phyloP scores from a whole-genome alignment of 352 stramenopile species.

The Saprolegnia parasitica region DNA sequence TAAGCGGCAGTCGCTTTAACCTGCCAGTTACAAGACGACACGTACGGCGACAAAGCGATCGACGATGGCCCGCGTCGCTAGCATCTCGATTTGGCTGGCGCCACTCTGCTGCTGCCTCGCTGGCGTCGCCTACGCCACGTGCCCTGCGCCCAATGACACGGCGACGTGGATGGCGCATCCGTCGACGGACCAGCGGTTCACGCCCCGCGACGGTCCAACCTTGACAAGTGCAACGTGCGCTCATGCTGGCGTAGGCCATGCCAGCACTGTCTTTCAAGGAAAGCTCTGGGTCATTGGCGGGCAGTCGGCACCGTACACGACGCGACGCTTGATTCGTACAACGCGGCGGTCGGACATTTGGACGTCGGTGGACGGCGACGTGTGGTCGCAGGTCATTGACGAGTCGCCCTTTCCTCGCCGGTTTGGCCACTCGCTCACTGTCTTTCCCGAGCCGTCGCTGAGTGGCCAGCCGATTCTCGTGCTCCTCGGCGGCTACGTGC shows the following conservation, averaged over 20 bases:
- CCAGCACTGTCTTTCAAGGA: slow-evolving; percentile 48
- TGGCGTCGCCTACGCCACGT: not conserved
- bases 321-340: slow-evolving; percentile 61
- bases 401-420: slow-evolving; percentile 67
- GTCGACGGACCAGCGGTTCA: not conserved
- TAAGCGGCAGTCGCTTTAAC: too few species aligned
- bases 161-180: slow-evolving; percentile 1
- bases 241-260: slow-evolving; percentile 44
- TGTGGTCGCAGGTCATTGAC: slow-evolving; percentile 62
- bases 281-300: slow-evolving; percentile 71
- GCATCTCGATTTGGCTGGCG: not conserved
- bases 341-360: slow-evolving; percentile 63
- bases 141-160: slow-evolving; percentile 11
- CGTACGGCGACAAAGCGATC: not conserved
- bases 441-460: slow-evolving; percentile 46
- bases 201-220: slow-evolving; percentile 2
- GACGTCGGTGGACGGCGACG: slow-evolving; percentile 47
- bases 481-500: slow-evolving; percentile 67
- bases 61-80: not conserved
- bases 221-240: not conserved
- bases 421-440: slow-evolving; percentile 63
- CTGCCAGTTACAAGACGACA: too few species aligned
- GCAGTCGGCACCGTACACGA: slow-evolving; percentile 71
- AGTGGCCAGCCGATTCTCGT: slow-evolving; percentile 33
- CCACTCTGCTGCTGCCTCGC: not conserved